Percentiles rank a stretch among this genome's conserved stretches.
Conservation (phyloP, 768 basidiomycete species). For the Tulasnella sp. region DNA sequence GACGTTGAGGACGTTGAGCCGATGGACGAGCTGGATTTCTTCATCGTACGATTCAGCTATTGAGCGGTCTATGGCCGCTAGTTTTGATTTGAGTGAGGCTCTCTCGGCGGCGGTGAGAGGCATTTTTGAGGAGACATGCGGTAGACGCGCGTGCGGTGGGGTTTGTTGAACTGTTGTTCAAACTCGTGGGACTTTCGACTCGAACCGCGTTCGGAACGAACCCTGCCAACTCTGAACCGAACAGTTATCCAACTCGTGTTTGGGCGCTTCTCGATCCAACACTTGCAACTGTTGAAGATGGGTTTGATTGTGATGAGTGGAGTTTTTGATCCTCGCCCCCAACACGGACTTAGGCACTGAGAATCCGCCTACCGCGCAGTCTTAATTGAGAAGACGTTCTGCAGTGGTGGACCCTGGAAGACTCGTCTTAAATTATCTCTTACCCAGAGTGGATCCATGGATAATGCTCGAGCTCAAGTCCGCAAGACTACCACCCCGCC, state of each 20-base stretch:
- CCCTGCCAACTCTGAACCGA: too few species aligned
- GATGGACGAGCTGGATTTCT: neutral
- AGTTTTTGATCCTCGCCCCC: too few species aligned
- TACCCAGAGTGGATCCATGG: too few species aligned
- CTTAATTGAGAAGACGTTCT: too few species aligned
- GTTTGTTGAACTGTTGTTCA: neutral
- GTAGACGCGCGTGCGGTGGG: neutral
- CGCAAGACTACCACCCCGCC: too few species aligned
- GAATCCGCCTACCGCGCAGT: too few species aligned
- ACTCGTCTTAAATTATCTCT: too few species aligned
- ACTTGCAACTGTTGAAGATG: too few species aligned
- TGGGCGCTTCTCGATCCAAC: neutral
- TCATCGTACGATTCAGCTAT: neutral
- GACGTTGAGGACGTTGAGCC: neutral
- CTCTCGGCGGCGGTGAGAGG: constrained; percentile 10
- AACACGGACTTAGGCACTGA: too few species aligned
- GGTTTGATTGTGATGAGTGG: neutral
- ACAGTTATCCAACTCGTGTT: neutral
- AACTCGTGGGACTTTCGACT: neutral
- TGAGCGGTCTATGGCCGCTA: neutral
- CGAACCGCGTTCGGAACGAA: neutral
- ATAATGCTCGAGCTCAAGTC: too few species aligned
- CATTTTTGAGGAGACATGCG: neutral
- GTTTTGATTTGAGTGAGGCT: neutral
- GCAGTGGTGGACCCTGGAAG: too few species aligned